Evolutionary conservation across 768 basidiomycete genomes (phyloP).

Genomic region (Lyophyllum semitale): DNA sequence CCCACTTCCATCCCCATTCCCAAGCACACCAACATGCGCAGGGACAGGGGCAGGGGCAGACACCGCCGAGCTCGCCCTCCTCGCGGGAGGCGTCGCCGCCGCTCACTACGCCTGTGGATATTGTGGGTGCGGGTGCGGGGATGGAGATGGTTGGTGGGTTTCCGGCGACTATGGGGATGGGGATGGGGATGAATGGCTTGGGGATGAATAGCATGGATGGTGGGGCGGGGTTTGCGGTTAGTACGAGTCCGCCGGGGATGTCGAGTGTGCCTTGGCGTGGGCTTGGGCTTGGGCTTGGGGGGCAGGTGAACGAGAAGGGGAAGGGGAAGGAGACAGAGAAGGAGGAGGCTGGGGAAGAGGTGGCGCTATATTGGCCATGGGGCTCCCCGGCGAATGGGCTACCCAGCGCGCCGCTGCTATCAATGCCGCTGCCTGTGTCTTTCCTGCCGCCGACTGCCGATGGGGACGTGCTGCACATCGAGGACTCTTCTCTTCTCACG

Average conservation of each 20-base stretch:
- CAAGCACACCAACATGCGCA: not conserved
- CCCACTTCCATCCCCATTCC: not conserved
- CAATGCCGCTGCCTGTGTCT: too few species aligned
- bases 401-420: too few species aligned
- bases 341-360: not conserved
- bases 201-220: not conserved
- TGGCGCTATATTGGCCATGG: constrained; percentile 21
- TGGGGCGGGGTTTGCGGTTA: constrained; percentile 25
- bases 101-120: constrained; percentile 12
- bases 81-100: not conserved
- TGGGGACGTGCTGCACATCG: not conserved
- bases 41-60: not conserved
- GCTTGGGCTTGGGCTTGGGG: not conserved
- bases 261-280: constrained; percentile 17
- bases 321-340: constrained; percentile 1
- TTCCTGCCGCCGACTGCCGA: too few species aligned
- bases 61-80: not conserved
- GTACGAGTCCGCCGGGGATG: constrained; percentile 33
- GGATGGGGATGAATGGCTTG: constrained; percentile 6
- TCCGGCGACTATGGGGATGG: constrained; percentile 6
- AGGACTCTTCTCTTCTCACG: not conserved
- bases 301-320: constrained; percentile 4
- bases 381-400: too few species aligned
- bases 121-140: not conserved
- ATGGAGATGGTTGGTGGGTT: constrained; percentile 12